phyloP scores from a whole-genome alignment of 768 basidiomycete genomes.

The Tulasnella sp. region DNA sequence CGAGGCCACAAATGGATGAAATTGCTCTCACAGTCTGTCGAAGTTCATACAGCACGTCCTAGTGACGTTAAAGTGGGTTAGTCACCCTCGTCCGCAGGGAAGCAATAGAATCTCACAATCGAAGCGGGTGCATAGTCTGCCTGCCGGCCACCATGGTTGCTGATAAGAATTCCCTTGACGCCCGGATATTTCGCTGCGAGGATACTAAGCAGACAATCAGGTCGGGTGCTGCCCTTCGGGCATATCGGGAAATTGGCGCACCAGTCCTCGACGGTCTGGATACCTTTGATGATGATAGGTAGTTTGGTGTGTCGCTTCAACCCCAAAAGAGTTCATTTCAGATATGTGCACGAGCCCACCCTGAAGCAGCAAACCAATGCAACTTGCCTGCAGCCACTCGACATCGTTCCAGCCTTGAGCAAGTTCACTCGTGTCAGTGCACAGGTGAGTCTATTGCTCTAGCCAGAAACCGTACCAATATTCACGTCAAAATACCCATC shows the following conservation, averaged over 20 bases:
- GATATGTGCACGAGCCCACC: neutral
- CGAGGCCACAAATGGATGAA: neutral
- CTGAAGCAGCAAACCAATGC: neutral
- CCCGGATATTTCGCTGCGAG: conserved; percentile 71
- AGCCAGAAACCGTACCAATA: neutral
- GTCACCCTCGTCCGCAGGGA: neutral
- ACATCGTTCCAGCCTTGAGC: conserved; percentile 23
- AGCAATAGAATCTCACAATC: neutral
- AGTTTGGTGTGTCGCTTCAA: conserved; percentile 40
- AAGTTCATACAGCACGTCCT: conserved; percentile 24
- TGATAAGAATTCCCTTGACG: conserved; percentile 81
- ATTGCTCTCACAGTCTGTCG: neutral
- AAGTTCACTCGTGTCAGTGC: neutral
- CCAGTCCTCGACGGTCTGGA: conserved; percentile 45
- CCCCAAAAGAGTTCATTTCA: neutral
- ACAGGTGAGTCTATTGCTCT: neutral
- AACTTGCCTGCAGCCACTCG: conserved; percentile 24
- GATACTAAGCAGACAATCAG: neutral
- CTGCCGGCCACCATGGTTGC: conserved; percentile 79
- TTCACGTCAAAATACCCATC: conserved; percentile 24
- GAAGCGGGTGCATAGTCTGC: conserved; percentile 32
- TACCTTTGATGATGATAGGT: conserved; percentile 47
- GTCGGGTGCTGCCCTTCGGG: neutral
- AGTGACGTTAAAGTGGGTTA: neutral
- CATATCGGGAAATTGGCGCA: neutral